Evolutionary conservation across 2,329 filamentous ascomycete genomes (phyloP).

Genomic region (Tolypocladium cylindrosporum): DNA sequence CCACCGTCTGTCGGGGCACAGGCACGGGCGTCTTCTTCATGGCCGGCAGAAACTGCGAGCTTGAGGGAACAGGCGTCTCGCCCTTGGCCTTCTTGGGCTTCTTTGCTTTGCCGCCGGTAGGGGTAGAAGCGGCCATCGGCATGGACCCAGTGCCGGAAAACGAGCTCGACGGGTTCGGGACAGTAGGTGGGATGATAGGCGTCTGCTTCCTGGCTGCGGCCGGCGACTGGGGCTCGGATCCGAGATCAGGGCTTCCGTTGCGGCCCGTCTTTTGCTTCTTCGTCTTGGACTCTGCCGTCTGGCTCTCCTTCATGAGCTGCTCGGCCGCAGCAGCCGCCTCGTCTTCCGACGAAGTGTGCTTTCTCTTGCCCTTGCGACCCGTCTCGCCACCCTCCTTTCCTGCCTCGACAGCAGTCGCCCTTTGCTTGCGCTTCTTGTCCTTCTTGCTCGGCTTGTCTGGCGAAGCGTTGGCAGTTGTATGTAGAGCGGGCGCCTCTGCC

Average conservation of each 20-base stretch:
- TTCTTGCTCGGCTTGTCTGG: constrained; percentile 20
- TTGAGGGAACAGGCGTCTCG: constrained; percentile 8
- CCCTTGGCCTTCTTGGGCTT: constrained; percentile 20
- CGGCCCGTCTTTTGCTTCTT: constrained; percentile 26
- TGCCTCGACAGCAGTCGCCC: not conserved
- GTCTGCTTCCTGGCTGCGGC: constrained; percentile 19
- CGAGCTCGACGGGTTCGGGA: constrained; percentile 11
- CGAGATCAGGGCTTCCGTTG: constrained; percentile 22
- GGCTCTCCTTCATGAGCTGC: constrained; percentile 23
- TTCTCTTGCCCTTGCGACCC: constrained; percentile 24
- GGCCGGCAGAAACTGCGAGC: constrained; percentile 7
- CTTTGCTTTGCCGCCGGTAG: constrained; percentile 9
- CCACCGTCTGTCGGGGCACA: constrained; percentile 16
- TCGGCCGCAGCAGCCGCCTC: constrained; percentile 22
- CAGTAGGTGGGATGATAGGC: constrained; percentile 19
- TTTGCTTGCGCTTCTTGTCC: constrained; percentile 11
- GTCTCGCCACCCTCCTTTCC: constrained; percentile 7
- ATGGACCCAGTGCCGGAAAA: not conserved
- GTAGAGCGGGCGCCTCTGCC: constrained; percentile 24
- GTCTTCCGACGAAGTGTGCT: constrained; percentile 26
- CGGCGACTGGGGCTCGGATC: constrained; percentile 16
- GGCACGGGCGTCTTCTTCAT: constrained; percentile 18
- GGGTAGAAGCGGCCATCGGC: constrained; percentile 10
- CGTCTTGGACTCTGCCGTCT: constrained; percentile 28
- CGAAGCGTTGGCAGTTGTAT: constrained; percentile 8